phyloP scores from a whole-genome alignment of 2,329 filamentous ascomycete genomes.

The Colletotrichum eleusines region DNA sequence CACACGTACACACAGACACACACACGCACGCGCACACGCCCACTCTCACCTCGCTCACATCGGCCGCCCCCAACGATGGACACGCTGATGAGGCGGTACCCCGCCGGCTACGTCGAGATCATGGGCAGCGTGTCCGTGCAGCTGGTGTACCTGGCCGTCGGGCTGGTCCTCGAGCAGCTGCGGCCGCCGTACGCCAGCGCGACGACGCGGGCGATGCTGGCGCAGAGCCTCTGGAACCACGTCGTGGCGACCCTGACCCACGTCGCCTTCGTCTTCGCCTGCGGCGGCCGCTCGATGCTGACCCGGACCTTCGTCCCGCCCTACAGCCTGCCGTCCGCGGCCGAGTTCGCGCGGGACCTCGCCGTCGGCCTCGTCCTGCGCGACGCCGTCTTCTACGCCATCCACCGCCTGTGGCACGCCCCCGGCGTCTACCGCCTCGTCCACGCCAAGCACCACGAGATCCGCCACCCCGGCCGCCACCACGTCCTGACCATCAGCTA shows the following conservation, averaged over 20 bases:
- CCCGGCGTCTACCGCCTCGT: conserved; percentile 3
- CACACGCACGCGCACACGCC: no score
- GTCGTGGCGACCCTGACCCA: conserved; percentile 4
- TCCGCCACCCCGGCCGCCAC: conserved; percentile 8
- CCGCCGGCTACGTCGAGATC: conserved; percentile 11
- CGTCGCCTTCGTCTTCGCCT: not conserved
- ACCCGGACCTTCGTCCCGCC: not conserved
- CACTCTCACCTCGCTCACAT: no score
- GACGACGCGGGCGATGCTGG: conserved; percentile 1
- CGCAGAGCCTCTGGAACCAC: conserved; percentile 15
- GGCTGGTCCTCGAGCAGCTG: not conserved
- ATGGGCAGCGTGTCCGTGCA: conserved; percentile 13
- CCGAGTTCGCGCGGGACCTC: not conserved
- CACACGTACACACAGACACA: not conserved
- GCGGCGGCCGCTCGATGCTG: conserved; percentile 1
- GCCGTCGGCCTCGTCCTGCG: conserved; percentile 5
- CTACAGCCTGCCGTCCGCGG: not conserved
- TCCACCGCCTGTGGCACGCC: conserved; percentile 7
- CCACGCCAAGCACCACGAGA: conserved; percentile 25
- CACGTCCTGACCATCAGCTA: conserved; percentile 20
- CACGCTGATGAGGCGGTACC: conserved; percentile 1
- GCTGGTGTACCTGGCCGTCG: conserved; percentile 1
- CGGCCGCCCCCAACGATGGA: conserved; percentile 5
- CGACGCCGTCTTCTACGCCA: conserved; percentile 7
- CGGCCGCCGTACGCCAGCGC: conserved; percentile 8